These are phyloP conservation scores for Ceratobasidium sp. DNA, from an alignment of 1,284 basidiomycete genomes.

Conservation along the genomic window DNA sequence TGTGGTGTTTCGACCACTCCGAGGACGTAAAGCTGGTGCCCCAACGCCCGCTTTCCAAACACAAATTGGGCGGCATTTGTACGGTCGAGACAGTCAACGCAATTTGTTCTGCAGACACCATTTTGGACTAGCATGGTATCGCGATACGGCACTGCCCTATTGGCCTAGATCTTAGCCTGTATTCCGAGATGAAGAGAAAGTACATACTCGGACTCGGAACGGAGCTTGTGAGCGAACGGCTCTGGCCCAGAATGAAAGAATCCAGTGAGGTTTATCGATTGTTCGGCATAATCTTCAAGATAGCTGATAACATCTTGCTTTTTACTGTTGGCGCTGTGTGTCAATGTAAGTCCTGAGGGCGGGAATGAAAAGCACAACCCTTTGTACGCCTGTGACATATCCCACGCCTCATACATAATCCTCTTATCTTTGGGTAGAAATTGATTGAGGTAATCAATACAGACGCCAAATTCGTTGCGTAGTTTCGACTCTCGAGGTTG, in stretches of 20 bases:
- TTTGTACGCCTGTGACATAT: slow-evolving; percentile 94
- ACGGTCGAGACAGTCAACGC: slow-evolving; percentile 96
- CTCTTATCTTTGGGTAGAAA: slow-evolving; percentile 89
- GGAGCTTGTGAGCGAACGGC: slow-evolving; percentile 75
- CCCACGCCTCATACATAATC: slow-evolving; percentile 95
- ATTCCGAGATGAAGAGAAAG: not conserved
- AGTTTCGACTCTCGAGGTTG: slow-evolving; percentile 93
- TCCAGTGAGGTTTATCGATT: slow-evolving; percentile 89
- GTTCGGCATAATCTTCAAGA: slow-evolving; percentile 95
- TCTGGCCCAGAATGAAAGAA: slow-evolving; percentile 94
- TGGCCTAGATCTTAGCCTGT: not conserved
- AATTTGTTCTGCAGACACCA: slow-evolving; percentile 91
- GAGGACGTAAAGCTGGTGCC: slow-evolving; percentile 95
- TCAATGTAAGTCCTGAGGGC: not conserved
- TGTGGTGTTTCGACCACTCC: slow-evolving; percentile 88
- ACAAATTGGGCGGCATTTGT: slow-evolving; percentile 99
- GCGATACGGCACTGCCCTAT: slow-evolving; percentile 65
- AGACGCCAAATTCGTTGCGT: slow-evolving; percentile 91
- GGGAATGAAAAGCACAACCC: slow-evolving; percentile 65
- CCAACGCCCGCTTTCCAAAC: slow-evolving; percentile 94
- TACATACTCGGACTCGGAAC: slow-evolving; percentile 56
- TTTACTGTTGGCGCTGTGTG: slow-evolving; percentile 67
- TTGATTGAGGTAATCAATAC: slow-evolving; percentile 94
- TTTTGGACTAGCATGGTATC: slow-evolving; percentile 85
- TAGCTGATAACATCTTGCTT: slow-evolving; percentile 97